Conservation (phyloP, 106 monocot genomes). For the Xerophyta viscosa region DNA sequence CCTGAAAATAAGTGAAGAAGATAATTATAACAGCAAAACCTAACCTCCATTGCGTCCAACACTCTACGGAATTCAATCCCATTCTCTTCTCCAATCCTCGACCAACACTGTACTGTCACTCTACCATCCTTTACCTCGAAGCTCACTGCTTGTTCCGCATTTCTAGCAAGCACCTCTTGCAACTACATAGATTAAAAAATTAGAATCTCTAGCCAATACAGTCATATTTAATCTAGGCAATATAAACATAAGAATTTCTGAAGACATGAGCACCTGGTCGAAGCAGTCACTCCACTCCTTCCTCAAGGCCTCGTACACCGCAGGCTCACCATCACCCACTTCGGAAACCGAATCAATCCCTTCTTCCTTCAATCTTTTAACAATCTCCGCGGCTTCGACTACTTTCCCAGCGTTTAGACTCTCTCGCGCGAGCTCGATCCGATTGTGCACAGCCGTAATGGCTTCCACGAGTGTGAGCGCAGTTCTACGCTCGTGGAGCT, state of each 20-base stretch:
- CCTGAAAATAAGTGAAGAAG: no score
- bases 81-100: constrained; percentile 3
- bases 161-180: constrained; percentile 52
- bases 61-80: constrained; percentile 33
- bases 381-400: constrained; percentile 37
- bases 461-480: constrained; percentile 32
- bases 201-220: not conserved
- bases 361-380: constrained; percentile 40
- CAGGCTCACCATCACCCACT: constrained; percentile 31
- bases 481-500: constrained; percentile 56
- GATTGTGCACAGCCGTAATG: constrained; percentile 23
- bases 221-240: constrained; percentile 1
- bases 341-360: constrained; percentile 15
- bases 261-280: constrained; percentile 88
- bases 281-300: constrained; percentile 58
- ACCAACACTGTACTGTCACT: constrained; percentile 33
- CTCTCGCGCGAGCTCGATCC: constrained; percentile 30
- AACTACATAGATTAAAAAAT: constrained; percentile 25
- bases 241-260: no score
- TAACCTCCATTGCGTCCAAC: constrained; percentile 80
- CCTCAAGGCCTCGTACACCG: constrained; percentile 55
- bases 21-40: not conserved
- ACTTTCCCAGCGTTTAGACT: constrained; percentile 30
- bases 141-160: constrained; percentile 36
- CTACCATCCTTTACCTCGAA: constrained; percentile 44